phyloP scores from a whole-genome alignment of 2,329 filamentous ascomycete species.

The Fusarium sp. region DNA sequence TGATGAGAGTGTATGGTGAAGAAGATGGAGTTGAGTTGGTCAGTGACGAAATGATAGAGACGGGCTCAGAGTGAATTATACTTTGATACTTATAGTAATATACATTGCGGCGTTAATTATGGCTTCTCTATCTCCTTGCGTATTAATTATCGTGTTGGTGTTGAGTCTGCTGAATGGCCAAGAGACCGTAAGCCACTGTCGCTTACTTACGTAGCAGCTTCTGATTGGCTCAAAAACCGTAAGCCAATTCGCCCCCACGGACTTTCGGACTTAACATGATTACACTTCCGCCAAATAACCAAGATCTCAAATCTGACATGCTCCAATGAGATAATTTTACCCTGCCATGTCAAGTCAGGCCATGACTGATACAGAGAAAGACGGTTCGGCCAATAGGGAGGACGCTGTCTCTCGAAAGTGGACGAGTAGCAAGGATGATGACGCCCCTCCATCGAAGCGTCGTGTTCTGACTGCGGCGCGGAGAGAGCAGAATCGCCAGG shows the following conservation, averaged over 20 bases:
- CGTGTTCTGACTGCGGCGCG: conserved; percentile 34
- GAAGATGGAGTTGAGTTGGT: not conserved
- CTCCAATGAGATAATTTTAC: not conserved
- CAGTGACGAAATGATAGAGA: not conserved
- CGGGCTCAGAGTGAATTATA: rapidly evolving
- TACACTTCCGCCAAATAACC: no score
- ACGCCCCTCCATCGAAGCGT: not conserved
- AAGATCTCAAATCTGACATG: no score
- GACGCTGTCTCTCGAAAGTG: not conserved
- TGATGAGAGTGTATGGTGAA: not conserved
- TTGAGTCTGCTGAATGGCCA: not conserved
- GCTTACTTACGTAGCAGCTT: rapidly evolving
- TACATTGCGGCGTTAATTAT: not conserved
- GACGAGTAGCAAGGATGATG: not conserved
- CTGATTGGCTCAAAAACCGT: conserved; percentile 32
- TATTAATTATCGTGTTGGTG: not conserved
- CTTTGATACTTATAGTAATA: not conserved
- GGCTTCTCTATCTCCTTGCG: rapidly evolving
- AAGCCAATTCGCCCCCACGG: conserved; percentile 24
- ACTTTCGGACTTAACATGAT: conserved; percentile 15
- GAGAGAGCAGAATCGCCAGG: conserved; percentile 40
- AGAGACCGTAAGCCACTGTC: conserved; percentile 3
- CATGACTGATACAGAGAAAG: not conserved
- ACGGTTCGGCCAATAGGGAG: rapidly evolving
- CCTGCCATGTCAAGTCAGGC: not conserved